These are phyloP conservation scores for Candida tropicalis DNA, from an alignment of 1,139 yeast species.

Conservation along the genomic window DNA sequence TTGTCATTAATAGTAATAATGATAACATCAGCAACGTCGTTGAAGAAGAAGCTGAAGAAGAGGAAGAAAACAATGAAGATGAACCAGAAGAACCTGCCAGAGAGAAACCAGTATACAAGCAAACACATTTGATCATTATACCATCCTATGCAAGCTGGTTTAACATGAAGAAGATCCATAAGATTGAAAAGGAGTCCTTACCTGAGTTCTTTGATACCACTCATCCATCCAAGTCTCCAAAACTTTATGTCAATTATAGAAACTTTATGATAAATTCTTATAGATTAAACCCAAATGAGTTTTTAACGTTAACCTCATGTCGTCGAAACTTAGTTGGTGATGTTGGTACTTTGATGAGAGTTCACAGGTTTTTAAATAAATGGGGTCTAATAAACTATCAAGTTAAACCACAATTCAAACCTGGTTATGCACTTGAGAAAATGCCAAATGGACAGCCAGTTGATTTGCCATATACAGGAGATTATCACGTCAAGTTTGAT, in stretches of 20 bases:
- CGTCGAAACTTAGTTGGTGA: conserved; percentile 95
- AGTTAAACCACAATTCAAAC: conserved; percentile 69
- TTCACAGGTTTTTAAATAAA: conserved; percentile 84
- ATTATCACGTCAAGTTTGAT: conserved; percentile 71
- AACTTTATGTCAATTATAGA: conserved; percentile 82
- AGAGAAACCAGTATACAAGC: conserved; percentile 43
- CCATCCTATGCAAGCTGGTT: conserved; percentile 97
- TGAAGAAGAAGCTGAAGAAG: conserved; percentile 4
- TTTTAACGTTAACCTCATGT: conserved; percentile 88
- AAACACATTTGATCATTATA: conserved; percentile 85
- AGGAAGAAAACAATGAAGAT: conserved; percentile 34
- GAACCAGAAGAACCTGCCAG: conserved; percentile 43
- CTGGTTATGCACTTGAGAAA: conserved; percentile 66
- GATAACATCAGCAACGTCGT: no score
- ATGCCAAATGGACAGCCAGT: conserved; percentile 47
- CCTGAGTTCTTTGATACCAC: conserved; percentile 87
- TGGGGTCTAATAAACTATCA: conserved; percentile 99
- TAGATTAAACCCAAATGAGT: conserved; percentile 90
- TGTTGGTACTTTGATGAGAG: conserved; percentile 89
- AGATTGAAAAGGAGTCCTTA: conserved; percentile 66
- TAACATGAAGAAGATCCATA: conserved; percentile 67
- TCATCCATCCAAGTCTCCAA: conserved; percentile 84
- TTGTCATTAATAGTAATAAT: neutral
- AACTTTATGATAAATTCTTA: conserved; percentile 94
- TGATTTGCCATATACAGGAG: conserved; percentile 66